phyloP scores from a whole-genome alignment of 1,284 basidiomycete species.

The Naganishia sp. region DNA sequence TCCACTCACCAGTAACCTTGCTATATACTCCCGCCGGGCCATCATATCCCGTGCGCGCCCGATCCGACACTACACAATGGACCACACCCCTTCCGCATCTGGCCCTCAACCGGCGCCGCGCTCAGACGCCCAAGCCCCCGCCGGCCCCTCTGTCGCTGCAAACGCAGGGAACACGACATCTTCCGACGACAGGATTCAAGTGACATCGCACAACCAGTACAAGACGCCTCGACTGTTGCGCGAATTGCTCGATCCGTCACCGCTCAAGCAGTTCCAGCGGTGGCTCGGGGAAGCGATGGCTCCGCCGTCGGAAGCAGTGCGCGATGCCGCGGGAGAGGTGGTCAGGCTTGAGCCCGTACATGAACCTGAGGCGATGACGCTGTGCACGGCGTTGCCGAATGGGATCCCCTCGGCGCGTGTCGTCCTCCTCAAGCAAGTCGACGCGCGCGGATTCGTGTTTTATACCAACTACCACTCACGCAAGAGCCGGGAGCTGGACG shows the following conservation, averaged over 20 bases:
- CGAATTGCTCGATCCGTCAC: constrained; percentile 64
- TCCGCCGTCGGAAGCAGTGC: constrained; percentile 33
- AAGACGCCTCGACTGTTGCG: constrained; percentile 64
- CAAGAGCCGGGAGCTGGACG: constrained; percentile 77
- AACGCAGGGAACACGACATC: constrained; percentile 3
- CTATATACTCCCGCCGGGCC: not conserved
- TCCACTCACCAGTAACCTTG: not conserved
- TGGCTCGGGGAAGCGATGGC: constrained; percentile 73
- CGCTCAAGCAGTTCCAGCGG: constrained; percentile 75
- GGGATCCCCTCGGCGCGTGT: constrained; percentile 83
- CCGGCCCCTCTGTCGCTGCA: constrained; percentile 6
- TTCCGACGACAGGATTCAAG: constrained; percentile 43
- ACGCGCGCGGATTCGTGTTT: constrained; percentile 84
- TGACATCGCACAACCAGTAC: constrained; percentile 76
- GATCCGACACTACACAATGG: constrained; percentile 12
- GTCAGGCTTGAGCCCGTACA: constrained; percentile 55
- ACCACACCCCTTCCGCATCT: constrained; percentile 12
- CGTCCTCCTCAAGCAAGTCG: constrained; percentile 89
- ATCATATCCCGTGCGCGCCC: not conserved
- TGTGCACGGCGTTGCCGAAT: constrained; percentile 64
- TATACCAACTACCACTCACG: constrained; percentile 95
- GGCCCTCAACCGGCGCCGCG: constrained; percentile 13
- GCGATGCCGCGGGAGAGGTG: constrained; percentile 34
- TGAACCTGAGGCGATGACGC: constrained; percentile 84
- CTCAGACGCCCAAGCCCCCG: constrained; percentile 17